Percentiles rank a stretch among this genome's conserved stretches.
phyloP scores from a whole-genome alignment of 129 eudicot genomes.

The Escallonia herrerae region DNA sequence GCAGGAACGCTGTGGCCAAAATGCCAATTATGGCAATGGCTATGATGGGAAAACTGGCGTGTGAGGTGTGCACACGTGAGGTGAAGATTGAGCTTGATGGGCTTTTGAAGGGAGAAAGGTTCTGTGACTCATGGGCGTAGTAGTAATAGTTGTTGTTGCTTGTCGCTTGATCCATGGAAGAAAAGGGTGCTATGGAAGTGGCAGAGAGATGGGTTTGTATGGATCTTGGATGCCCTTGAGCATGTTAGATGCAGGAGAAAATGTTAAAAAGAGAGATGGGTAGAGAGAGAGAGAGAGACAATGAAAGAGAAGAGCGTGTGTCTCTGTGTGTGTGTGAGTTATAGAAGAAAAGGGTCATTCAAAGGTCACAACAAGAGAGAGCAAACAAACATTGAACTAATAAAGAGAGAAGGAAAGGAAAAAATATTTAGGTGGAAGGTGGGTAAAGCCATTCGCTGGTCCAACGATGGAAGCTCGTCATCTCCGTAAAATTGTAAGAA shows the following conservation, averaged over 20 bases:
- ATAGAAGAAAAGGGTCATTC: neutral
- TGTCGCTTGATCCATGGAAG: constrained; percentile 26
- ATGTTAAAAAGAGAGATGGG: constrained; percentile 23
- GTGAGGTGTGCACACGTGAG: constrained; percentile 29
- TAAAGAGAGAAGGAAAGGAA: neutral
- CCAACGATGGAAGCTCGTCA: too few species aligned
- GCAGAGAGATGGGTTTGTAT: constrained; percentile 27
- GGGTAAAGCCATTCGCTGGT: too few species aligned
- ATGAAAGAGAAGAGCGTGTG: neutral
- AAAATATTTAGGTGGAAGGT: neutral
- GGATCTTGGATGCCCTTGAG: constrained; percentile 38
- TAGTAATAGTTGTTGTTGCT: constrained; percentile 13
- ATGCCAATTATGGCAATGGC: constrained; percentile 75
- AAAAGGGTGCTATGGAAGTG: neutral
- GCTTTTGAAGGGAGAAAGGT: constrained; percentile 16
- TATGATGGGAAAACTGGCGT: constrained; percentile 57
- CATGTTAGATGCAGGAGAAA: constrained; percentile 16
- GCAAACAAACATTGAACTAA: neutral
- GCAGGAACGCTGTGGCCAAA: constrained; percentile 67
- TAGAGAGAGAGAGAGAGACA: constrained; percentile 4
- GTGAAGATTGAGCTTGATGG: constrained; percentile 24
- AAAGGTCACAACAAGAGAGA: too few species aligned
- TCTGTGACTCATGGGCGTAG: neutral
- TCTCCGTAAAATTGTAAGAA: too few species aligned
- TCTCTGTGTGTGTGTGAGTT: neutral